Conservation (phyloP, 805 yeast species). For the Lachancea nothofagi region DNA sequence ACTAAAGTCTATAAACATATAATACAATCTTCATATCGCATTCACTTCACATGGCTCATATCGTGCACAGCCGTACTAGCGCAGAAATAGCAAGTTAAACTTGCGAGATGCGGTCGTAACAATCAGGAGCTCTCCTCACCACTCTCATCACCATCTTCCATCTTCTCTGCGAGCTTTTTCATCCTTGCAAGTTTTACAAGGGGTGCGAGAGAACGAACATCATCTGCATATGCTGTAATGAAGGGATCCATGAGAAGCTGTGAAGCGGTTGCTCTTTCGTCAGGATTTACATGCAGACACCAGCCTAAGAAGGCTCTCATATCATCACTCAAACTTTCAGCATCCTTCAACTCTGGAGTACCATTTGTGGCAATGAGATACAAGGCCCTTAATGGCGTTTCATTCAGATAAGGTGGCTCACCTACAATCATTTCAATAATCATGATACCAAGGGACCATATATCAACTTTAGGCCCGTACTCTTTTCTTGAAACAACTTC, state of each 20-base stretch:
- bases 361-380: slow-evolving; percentile 95
- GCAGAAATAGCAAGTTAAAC: neutral
- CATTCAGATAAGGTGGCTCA: slow-evolving; percentile 96
- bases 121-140: slow-evolving; percentile 9
- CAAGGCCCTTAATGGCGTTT: slow-evolving; percentile 88
- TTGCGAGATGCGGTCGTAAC: neutral
- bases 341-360: slow-evolving; percentile 87
- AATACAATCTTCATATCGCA: slow-evolving; percentile 3
- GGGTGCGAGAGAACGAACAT: slow-evolving; percentile 59
- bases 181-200: slow-evolving; percentile 66
- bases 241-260: slow-evolving; percentile 66
- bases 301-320: slow-evolving; percentile 66
- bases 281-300: slow-evolving; percentile 80
- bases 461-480: slow-evolving; percentile 94
- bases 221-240: slow-evolving; percentile 51
- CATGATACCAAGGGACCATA: slow-evolving; percentile 98
- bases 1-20: slow-evolving; percentile 6
- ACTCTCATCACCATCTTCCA: slow-evolving; percentile 30
- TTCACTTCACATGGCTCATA: neutral
- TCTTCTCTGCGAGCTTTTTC: slow-evolving; percentile 47
- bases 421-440: slow-evolving; percentile 98
- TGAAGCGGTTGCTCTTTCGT: slow-evolving; percentile 70
- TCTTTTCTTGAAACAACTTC: slow-evolving; percentile 94
- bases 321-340: slow-evolving; percentile 64
- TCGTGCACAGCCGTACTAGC: too few species aligned